Percentiles rank a stretch among this genome's conserved stretches.
Conservation (phyloP, 164 flowering plant species). For the Paratinospora sagittata region DNA sequence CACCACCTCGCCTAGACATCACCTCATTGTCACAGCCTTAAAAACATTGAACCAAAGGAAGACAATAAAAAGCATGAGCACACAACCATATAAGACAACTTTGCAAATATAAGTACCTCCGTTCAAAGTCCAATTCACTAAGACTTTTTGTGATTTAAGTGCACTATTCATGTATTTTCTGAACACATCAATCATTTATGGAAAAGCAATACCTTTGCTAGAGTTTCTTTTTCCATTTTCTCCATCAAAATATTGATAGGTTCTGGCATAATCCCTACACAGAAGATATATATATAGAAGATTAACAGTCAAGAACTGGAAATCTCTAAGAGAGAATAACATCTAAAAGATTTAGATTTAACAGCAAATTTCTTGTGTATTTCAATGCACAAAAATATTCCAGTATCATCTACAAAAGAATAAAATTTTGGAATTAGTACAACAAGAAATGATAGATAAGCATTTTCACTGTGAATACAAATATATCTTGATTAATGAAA, state of each 20-base stretch:
- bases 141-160: too few species aligned
- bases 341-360: background rate
- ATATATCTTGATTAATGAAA: background rate
- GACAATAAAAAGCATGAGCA: too few species aligned
- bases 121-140: too few species aligned
- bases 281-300: background rate
- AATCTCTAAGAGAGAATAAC: background rate
- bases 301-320: background rate
- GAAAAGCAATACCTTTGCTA: conserved; percentile 48
- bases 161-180: background rate
- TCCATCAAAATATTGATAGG: conserved; percentile 58
- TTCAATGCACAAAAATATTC: background rate
- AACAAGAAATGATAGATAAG: too few species aligned
- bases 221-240: conserved; percentile 63
- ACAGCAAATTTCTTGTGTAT: background rate
- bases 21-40: too few species aligned
- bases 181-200: background rate
- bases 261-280: conserved; percentile 62
- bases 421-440: too few species aligned
- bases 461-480: background rate
- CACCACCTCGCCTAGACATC: too few species aligned
- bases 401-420: background rate
- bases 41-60: too few species aligned
- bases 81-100: too few species aligned
- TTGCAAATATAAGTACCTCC: too few species aligned